Evolutionary conservation across 441 rosid genomes (phyloP), one percentile per base, ranked within the genome.

Genomic region (Macaranga tanarius): DNA sequence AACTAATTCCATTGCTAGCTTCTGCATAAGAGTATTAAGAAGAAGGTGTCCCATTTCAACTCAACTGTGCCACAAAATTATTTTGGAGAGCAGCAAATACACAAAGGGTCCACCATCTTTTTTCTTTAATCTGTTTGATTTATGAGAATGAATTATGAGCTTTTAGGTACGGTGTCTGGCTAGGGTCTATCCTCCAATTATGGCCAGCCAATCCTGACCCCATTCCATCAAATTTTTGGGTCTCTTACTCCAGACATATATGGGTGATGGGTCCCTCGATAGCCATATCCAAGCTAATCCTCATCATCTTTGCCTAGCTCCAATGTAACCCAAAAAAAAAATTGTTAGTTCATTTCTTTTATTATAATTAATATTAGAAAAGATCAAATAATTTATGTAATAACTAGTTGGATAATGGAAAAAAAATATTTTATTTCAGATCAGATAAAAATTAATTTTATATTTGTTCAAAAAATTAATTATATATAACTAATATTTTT

Each of bases 151-250:
- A 42, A 68, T 70, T 48, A 63, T 72, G 52, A 73, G 52, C 10
- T 61, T 69, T 19, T 26, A 45, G 20, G 38, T 10, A 22, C 8
- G 26, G 23, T 64, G 75, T 73, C 73, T 65, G 79, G 67, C n/a
- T 64, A 71, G 79, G 73, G 76, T 76, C 80, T 73, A 16, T 12
- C 25, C 56, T 58, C 54, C 70, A 61, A 69, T 75, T 3, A 68
- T 38, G 74, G 75, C 75, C 72, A 78, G 81, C 81, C 81, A 78
- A 42, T 71, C 65, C 12, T 2, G 77, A 42, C 65, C 75, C 76
- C 50, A 45, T 69, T 44, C 11, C 42, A 5, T 26, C 25, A 40
- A 47, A 6, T 2, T 13, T 11, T 9, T 31, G 57, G 74, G 63
- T 26, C 65, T 58, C 51, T 12, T 20, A 48, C 55, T 57, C 17